phyloP scores from a whole-genome alignment of 140 eudicot species.

The Bidens hawaiensis region DNA sequence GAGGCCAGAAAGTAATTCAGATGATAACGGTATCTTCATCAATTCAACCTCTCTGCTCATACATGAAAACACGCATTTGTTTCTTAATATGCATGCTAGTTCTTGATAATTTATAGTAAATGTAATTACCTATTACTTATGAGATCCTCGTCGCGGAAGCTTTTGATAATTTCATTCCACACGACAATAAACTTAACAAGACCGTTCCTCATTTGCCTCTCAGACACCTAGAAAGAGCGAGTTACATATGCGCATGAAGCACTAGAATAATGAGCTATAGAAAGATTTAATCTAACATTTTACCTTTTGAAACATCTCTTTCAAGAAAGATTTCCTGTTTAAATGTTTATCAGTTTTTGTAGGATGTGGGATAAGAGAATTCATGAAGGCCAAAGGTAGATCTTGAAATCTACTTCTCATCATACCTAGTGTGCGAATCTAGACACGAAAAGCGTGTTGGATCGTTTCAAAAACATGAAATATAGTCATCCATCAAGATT shows the following conservation, averaged over 20 bases:
- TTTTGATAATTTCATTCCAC: slow-evolving; percentile 87
- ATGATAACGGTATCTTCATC: slow-evolving; percentile 84
- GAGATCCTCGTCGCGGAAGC: slow-evolving; percentile 96
- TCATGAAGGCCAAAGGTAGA: slow-evolving; percentile 75
- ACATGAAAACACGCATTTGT: slow-evolving; percentile 2
- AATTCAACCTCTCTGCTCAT: slow-evolving; percentile 84
- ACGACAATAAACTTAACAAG: slow-evolving; percentile 69
- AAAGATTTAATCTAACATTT: not conserved
- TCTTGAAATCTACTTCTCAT: slow-evolving; percentile 77
- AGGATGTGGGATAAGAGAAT: slow-evolving; percentile 62
- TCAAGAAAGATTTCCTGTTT: slow-evolving; percentile 47
- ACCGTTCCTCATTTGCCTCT: slow-evolving; percentile 54
- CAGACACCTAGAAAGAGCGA: slow-evolving; percentile 45
- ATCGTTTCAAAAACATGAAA: slow-evolving; percentile 1
- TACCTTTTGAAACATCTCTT: slow-evolving; percentile 57
- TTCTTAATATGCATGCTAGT: slow-evolving; percentile 10
- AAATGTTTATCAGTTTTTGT: slow-evolving; percentile 38
- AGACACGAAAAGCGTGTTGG: slow-evolving; percentile 10
- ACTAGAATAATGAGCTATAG: not conserved
- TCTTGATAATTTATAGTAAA: slow-evolving; percentile 9
- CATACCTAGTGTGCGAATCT: slow-evolving; percentile 97
- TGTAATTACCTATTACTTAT: slow-evolving; percentile 78
- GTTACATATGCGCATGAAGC: not conserved
- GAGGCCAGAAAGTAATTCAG: slow-evolving; percentile 62
- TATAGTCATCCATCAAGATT: not conserved